Conservation (phyloP, 1,284 basidiomycete genomes). For the Moniliella sp. region DNA sequence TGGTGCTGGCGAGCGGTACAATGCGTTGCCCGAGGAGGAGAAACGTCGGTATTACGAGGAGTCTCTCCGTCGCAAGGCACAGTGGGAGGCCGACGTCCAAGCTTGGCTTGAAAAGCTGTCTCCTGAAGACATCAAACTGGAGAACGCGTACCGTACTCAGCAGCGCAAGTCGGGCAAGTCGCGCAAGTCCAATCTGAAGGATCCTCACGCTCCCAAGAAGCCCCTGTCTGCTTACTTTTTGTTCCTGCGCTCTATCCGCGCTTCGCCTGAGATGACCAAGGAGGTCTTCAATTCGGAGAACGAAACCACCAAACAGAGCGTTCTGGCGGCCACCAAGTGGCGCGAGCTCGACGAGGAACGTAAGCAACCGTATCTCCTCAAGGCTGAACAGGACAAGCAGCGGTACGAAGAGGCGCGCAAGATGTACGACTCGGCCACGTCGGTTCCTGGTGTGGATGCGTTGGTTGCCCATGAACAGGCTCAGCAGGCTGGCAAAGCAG, state of each 20-base stretch:
- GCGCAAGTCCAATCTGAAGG: slow-evolving; percentile 12
- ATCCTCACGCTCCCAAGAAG: slow-evolving; percentile 19
- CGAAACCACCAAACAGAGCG: slow-evolving; percentile 82
- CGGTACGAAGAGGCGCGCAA: slow-evolving; percentile 20
- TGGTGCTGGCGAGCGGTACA: slow-evolving; percentile 76
- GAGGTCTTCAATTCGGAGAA: slow-evolving; percentile 72
- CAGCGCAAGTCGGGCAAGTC: slow-evolving; percentile 20
- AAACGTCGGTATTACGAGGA: slow-evolving; percentile 44
- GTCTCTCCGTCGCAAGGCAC: slow-evolving; percentile 61
- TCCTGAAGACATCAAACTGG: slow-evolving; percentile 22
- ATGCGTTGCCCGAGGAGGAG: slow-evolving; percentile 52
- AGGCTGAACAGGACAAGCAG: slow-evolving; percentile 23
- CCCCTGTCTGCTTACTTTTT: slow-evolving; percentile 19
- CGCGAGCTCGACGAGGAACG: slow-evolving; percentile 71
- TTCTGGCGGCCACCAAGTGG: slow-evolving; percentile 77
- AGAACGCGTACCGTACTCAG: slow-evolving; percentile 18
- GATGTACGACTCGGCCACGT: too few relatives aligned
- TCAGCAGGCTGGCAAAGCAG: too few relatives aligned
- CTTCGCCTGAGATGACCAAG: slow-evolving; percentile 28
- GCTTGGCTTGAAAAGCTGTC: slow-evolving; percentile 35
- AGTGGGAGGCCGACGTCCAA: slow-evolving; percentile 53
- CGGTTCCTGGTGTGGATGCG: too few relatives aligned
- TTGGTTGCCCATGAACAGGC: too few relatives aligned
- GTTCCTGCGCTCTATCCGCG: slow-evolving; percentile 39
- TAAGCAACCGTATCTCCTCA: slow-evolving; percentile 37